These are phyloP conservation scores for Plenodomus tracheiphilus DNA, from an alignment of 2,329 filamentous ascomycete species.

Conservation along the genomic window DNA sequence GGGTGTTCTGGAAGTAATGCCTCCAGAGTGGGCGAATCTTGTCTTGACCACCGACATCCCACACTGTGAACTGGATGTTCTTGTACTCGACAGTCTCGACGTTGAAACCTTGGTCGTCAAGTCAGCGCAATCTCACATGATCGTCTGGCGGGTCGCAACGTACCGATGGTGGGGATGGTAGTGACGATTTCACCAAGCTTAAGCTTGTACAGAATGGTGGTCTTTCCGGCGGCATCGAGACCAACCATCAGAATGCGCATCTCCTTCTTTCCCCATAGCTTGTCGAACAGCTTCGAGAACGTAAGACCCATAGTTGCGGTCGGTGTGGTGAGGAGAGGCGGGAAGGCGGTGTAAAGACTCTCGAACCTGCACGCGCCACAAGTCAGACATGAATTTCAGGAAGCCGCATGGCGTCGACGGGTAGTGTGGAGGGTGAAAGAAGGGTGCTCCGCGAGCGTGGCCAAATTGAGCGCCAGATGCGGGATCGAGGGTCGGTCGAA, in stretches of 20 bases:
- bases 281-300: slow-evolving; percentile 95
- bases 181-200: slow-evolving; percentile 98
- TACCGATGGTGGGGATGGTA: slow-evolving; percentile 91
- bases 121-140: not conserved
- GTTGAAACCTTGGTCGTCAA: slow-evolving; percentile 70
- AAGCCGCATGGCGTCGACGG: slow-evolving; percentile 5
- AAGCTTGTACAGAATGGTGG: slow-evolving; percentile 95
- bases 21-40: slow-evolving; percentile 97
- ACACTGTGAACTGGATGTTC: slow-evolving; percentile 99
- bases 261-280: slow-evolving; percentile 98
- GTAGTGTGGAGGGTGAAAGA: slow-evolving; percentile 7
- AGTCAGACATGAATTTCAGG: slow-evolving; percentile 20
- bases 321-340: slow-evolving; percentile 31
- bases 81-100: slow-evolving; percentile 99
- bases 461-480: slow-evolving; percentile 32
- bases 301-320: slow-evolving; percentile 84
- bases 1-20: slow-evolving; percentile 95
- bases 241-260: slow-evolving; percentile 99
- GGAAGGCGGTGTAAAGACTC: slow-evolving; percentile 39
- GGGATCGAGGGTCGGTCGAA: slow-evolving; percentile 26
- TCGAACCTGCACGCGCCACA: slow-evolving; percentile 36
- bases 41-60: slow-evolving; percentile 98
- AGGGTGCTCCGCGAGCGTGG: slow-evolving; percentile 16
- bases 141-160: slow-evolving; percentile 22
- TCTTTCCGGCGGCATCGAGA: slow-evolving; percentile 97